Conservation (phyloP, 148 eudicot genomes). For the Camellia japonica region DNA sequence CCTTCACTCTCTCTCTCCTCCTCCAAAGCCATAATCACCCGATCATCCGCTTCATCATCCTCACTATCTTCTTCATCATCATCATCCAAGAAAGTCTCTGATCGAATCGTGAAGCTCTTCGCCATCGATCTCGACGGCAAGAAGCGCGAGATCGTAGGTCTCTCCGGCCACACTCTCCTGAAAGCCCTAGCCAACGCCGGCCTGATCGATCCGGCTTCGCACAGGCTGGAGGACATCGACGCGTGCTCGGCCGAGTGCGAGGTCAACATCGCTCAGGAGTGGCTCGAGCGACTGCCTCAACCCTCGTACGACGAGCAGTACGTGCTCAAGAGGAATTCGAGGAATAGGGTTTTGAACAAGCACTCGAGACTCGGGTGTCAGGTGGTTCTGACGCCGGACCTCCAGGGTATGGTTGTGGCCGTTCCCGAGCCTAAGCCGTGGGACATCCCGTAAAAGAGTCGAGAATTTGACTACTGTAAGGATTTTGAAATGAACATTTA, state of each 20-base stretch:
- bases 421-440: conserved; percentile 63
- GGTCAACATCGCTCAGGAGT: conserved; percentile 93
- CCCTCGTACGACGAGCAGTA: conserved; percentile 77
- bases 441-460: conserved; percentile 12
- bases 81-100: conserved; percentile 66
- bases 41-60: conserved; percentile 31
- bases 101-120: conserved; percentile 78
- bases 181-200: conserved; percentile 65
- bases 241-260: conserved; percentile 98
- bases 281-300: conserved; percentile 79
- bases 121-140: no score
- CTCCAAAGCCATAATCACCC: conserved; percentile 39
- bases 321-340: conserved; percentile 34
- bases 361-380: conserved; percentile 92
- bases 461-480: conserved; percentile 16
- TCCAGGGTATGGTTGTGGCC: conserved; percentile 99
- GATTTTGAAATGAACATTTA: background rate
- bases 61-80: conserved; percentile 32
- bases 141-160: conserved; percentile 61
- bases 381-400: conserved; percentile 63
- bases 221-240: conserved; percentile 86
- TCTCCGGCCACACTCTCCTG: conserved; percentile 82
- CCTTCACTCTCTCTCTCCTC: conserved; percentile 46
- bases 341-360: conserved; percentile 65
- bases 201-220: conserved; percentile 88